These are phyloP conservation scores for Xylaria digitata DNA, from an alignment of 2,329 filamentous ascomycete species.

Conservation along the genomic window DNA sequence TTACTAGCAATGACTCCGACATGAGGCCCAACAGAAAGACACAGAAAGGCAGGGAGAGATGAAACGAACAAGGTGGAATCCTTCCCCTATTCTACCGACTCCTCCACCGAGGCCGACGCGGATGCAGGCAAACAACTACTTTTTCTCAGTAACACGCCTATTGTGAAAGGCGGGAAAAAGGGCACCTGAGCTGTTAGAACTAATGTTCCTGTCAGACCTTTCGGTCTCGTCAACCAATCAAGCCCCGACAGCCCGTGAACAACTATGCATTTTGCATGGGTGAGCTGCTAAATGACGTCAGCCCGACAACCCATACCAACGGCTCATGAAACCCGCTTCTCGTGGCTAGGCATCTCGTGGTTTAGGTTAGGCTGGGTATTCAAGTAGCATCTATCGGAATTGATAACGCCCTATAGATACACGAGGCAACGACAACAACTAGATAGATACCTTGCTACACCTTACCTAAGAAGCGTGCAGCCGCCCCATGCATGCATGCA, in stretches of 20 bases:
- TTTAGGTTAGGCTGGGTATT: no score
- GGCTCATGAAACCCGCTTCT: not conserved
- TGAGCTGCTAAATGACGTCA: constrained; percentile 30
- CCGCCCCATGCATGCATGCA: no score
- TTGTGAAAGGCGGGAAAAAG: not conserved
- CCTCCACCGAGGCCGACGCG: no score
- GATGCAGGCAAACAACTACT: no score
- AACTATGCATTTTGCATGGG: not conserved
- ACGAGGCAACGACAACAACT: constrained; percentile 1
- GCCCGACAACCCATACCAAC: not conserved
- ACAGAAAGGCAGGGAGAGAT: not conserved
- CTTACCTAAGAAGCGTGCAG: no score
- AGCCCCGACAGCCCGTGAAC: not conserved
- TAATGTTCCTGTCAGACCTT: constrained; percentile 16
- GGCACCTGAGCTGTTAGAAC: constrained; percentile 1
- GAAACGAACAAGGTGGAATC: not conserved
- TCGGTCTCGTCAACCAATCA: constrained; percentile 4
- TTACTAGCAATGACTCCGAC: not conserved
- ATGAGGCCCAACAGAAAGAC: constrained; percentile 12
- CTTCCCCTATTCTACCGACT: not conserved
- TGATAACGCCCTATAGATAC: constrained; percentile 3
- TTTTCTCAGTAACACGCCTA: constrained; percentile 1
- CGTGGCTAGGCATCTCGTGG: not conserved
- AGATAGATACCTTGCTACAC: not conserved
- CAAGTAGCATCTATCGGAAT: not conserved